Conservation (phyloP, 2,329 filamentous ascomycete genomes). For the Cladophialophora yegresii region DNA sequence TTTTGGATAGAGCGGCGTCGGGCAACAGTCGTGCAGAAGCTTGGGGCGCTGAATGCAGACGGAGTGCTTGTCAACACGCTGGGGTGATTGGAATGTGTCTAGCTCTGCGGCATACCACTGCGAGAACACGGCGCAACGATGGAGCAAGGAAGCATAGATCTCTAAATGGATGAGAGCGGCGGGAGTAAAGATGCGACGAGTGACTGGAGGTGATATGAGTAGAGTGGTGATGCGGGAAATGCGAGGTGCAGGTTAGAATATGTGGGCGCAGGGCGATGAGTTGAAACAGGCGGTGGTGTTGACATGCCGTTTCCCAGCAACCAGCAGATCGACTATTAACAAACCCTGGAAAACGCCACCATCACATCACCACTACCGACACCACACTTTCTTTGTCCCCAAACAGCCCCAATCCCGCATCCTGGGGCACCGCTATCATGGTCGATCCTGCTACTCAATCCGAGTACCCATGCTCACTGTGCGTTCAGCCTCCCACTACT, state of each 20-base stretch:
- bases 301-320: background rate
- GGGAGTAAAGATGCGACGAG: conserved; percentile 15
- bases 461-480: conserved; percentile 47
- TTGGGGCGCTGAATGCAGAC: conserved; percentile 4
- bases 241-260: conserved; percentile 8
- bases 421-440: conserved; percentile 34
- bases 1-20: background rate
- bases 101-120: conserved; percentile 24
- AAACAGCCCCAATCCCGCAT: background rate
- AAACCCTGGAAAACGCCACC: background rate
- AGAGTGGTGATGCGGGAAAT: conserved; percentile 5
- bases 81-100: conserved; percentile 16
- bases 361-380: background rate
- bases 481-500: conserved; percentile 15
- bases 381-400: background rate
- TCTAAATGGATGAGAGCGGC: background rate
- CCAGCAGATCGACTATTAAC: too few species aligned
- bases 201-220: background rate
- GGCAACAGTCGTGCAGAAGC: background rate
- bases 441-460: conserved; percentile 37
- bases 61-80: conserved; percentile 17
- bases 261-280: background rate
- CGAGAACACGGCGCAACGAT: conserved; percentile 5
- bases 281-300: conserved; percentile 8
- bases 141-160: conserved; percentile 9